Evolutionary conservation across 345 rosid species (phyloP), one percentile per base, ranked within the genome.

Genomic region (Hypericum androsaemum): DNA sequence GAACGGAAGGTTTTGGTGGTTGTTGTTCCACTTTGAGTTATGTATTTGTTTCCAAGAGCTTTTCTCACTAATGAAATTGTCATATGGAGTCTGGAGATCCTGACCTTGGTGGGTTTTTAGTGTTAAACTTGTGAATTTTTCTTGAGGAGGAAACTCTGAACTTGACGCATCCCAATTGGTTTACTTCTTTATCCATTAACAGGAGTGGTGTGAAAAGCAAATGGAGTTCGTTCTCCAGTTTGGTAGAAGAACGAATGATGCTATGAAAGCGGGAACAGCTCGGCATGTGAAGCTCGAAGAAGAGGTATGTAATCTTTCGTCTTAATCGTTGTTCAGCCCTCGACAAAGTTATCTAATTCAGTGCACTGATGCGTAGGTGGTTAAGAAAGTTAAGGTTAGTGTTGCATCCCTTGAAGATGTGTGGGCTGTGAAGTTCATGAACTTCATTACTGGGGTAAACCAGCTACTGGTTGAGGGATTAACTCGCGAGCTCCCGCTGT

Each of bases 121-220:
- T 44, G 15, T 43, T 49, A 46, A 36, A 41, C 32, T 40, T 39
- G 9, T 36, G 41, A 38, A 11, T 50, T 5, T 37, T 28, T 55
- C 36, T 10, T 17, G 13, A 36, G 35, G 17, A 48, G 10, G 8
- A 47, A n/a, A 13, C 37, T 37, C 2, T 17, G 7, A 59, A 35
- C 8, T 5, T 10, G 44, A 50, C 12, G 12, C 12, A 45, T 52
- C 52, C 57, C 22, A 7, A 45, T 6, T 42, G 14, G n/a, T 45
- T 58, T 37, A 8, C 15, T 8, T 3, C 57, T 40, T n/a, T 40
- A 43, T 28, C 60, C 56, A 46, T 46, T 41, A 22, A 13, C 59
- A 89, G 95, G 95, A 89, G 69, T 89, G 97, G 97, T 89, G 97
- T 52, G 89, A 83, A 64, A 89, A 85, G 60, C 76, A 80, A 66